phyloP scores from a whole-genome alignment of 2,329 filamentous ascomycete genomes.

The Acrocalymma vagum region DNA sequence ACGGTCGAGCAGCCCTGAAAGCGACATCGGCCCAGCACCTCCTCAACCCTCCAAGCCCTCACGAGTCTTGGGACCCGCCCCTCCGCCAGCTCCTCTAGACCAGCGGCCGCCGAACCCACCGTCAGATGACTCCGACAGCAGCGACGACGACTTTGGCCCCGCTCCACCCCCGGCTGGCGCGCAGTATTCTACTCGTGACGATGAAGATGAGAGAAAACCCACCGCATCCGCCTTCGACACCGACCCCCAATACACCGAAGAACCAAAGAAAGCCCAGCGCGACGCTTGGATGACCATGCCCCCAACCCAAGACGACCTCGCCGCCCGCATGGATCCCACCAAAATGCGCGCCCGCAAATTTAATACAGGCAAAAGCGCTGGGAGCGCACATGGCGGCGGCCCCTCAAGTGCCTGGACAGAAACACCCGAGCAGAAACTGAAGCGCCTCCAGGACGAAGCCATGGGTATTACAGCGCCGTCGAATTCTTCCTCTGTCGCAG shows the following conservation, averaged over 20 bases:
- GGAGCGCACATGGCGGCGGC: slow-evolving; percentile 50
- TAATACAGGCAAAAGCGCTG: slow-evolving; percentile 71
- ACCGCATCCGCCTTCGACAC: slow-evolving; percentile 42
- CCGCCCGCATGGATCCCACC: slow-evolving; percentile 78
- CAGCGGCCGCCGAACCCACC: slow-evolving; percentile 54
- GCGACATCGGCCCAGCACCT: slow-evolving; percentile 41
- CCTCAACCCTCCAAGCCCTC: slow-evolving; percentile 53
- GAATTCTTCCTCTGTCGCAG: slow-evolving; percentile 23
- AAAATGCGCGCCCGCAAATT: slow-evolving; percentile 85
- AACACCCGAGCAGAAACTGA: slow-evolving; percentile 86
- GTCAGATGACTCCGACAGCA: slow-evolving; percentile 43
- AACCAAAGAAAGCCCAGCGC: slow-evolving; percentile 65
- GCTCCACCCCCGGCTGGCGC: slow-evolving; percentile 49
- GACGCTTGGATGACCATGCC: slow-evolving; percentile 72
- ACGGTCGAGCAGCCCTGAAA: slow-evolving; percentile 34
- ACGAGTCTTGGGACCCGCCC: slow-evolving; percentile 61
- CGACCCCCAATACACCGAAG: slow-evolving; percentile 37
- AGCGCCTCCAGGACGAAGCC: slow-evolving; percentile 81
- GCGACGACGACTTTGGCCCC: slow-evolving; percentile 57
- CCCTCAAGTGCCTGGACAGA: slow-evolving; percentile 83
- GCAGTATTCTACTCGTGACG: slow-evolving; percentile 16
- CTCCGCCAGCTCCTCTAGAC: slow-evolving; percentile 60
- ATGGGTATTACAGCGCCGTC: slow-evolving; percentile 70
- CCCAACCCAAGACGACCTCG: slow-evolving; percentile 58
- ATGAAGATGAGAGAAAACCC: slow-evolving; percentile 10